A percentile compares a stretch with the other conserved stretches of the same genome.
phyloP scores from a whole-genome alignment of 305 asterid genomes.

The Fraxinus angustifolia region DNA sequence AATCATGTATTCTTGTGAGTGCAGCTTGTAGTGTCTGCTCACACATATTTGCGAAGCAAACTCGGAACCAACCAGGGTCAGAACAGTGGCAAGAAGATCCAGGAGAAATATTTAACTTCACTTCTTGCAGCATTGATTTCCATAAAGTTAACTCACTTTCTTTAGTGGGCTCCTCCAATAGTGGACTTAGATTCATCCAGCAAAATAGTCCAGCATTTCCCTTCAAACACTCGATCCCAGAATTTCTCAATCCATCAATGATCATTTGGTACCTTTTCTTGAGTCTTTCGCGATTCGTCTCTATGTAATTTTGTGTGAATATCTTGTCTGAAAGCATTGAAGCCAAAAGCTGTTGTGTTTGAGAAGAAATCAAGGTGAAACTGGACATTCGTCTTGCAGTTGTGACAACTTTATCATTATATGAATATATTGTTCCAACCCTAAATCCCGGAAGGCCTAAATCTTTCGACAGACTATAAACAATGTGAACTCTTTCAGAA shows the following conservation, averaged over 20 bases:
- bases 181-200: conserved; percentile 72
- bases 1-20: conserved; percentile 47
- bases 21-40: conserved; percentile 60
- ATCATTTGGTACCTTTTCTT: conserved; percentile 44
- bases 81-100: conserved; percentile 83
- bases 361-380: conserved; percentile 77
- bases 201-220: conserved; percentile 88
- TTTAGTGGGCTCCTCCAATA: conserved; percentile 37
- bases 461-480: conserved; percentile 75
- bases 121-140: conserved; percentile 53
- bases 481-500: conserved; percentile 65
- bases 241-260: conserved; percentile 44
- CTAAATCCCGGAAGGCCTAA: conserved; percentile 78
- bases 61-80: conserved; percentile 78
- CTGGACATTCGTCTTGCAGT: conserved; percentile 87
- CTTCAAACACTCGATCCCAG: conserved; percentile 60
- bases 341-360: conserved; percentile 69
- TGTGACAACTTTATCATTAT: conserved; percentile 67
- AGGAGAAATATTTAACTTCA: conserved; percentile 65
- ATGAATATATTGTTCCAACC: conserved; percentile 79
- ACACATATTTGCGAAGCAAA: conserved; percentile 82
- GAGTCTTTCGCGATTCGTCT: conserved; percentile 54
- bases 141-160: conserved; percentile 56
- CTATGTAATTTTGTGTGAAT: conserved; percentile 48
- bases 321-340: conserved; percentile 54